Conservation (phyloP, 2,329 filamentous ascomycete species). For the Akanthomyces muscarius region DNA sequence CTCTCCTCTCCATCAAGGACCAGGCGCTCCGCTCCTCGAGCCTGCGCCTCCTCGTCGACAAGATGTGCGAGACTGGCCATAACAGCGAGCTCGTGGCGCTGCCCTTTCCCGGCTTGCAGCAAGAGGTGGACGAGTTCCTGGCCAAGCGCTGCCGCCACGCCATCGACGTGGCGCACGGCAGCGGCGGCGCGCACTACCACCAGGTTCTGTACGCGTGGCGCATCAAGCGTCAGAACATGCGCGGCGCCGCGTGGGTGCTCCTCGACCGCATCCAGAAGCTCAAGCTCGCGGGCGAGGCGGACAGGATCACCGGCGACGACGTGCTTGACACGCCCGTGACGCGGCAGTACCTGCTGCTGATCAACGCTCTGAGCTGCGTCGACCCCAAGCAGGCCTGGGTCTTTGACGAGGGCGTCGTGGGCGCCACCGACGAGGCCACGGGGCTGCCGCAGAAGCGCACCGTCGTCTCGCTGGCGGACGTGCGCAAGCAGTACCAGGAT, state of each 20-base stretch:
- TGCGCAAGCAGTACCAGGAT: slow-evolving; percentile 83
- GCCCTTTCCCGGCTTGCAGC: slow-evolving; percentile 73
- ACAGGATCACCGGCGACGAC: slow-evolving; percentile 52
- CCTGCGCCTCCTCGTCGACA: slow-evolving; percentile 65
- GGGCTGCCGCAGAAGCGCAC: slow-evolving; percentile 54
- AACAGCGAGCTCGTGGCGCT: slow-evolving; percentile 67
- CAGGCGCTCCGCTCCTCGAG: slow-evolving; percentile 66
- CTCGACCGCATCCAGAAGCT: slow-evolving; percentile 62
- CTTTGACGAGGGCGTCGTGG: slow-evolving; percentile 38
- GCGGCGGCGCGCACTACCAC: slow-evolving; percentile 69
- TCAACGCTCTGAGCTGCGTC: slow-evolving; percentile 88
- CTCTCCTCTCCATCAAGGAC: slow-evolving; percentile 69
- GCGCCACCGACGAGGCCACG: slow-evolving; percentile 25
- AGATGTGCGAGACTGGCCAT: slow-evolving; percentile 65
- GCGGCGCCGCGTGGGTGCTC: slow-evolving; percentile 65
- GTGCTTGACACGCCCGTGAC: slow-evolving; percentile 61
- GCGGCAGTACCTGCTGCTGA: slow-evolving; percentile 80
- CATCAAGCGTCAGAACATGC: slow-evolving; percentile 78
- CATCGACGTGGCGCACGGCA: slow-evolving; percentile 52
- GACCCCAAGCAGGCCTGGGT: slow-evolving; percentile 78
- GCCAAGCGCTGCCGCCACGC: slow-evolving; percentile 66
- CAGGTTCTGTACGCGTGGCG: slow-evolving; percentile 91
- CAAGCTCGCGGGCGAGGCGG: slow-evolving; percentile 54
- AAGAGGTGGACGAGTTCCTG: slow-evolving; percentile 75
- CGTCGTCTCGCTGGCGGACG: slow-evolving; percentile 79